Percentiles rank a stretch among this genome's conserved stretches.
Conservation (phyloP, 1,139 yeast genomes). For the Hyphopichia fennica region DNA sequence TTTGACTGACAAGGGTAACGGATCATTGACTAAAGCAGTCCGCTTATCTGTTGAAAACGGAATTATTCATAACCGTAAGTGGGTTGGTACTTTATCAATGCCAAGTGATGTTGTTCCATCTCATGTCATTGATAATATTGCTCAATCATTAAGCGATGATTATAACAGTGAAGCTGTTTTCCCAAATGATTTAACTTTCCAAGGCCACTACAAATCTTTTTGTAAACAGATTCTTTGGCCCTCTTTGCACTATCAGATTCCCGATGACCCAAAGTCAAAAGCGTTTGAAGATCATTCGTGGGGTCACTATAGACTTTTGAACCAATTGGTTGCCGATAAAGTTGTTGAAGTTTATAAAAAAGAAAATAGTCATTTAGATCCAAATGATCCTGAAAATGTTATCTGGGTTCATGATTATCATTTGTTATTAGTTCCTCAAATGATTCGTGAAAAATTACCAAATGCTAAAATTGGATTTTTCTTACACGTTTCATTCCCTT, state of each 20-base stretch:
- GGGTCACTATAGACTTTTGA: constrained; percentile 76
- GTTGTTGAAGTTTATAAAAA: constrained; percentile 59
- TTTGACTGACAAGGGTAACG: constrained; percentile 76
- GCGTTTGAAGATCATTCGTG: constrained; percentile 96
- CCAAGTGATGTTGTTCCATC: constrained; percentile 81
- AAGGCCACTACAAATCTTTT: constrained; percentile 86
- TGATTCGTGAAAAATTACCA: constrained; percentile 77
- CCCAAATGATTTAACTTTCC: constrained; percentile 74
- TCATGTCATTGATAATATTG: constrained; percentile 50
- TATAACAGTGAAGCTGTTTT: constrained; percentile 66
- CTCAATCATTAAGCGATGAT: constrained; percentile 41
- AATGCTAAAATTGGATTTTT: constrained; percentile 88
- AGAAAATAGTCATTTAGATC: constrained; percentile 49
- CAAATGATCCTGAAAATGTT: constrained; percentile 44
- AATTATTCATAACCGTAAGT: constrained; percentile 50
- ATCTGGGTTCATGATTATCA: constrained; percentile 97
- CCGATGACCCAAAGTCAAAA: constrained; percentile 90
- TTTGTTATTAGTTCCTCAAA: constrained; percentile 77
- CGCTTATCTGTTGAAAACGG: constrained; percentile 54
- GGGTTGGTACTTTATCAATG: constrained; percentile 92
- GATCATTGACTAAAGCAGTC: constrained; percentile 86
- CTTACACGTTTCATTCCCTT: constrained; percentile 92
- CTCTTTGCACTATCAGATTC: constrained; percentile 92
- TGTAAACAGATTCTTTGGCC: constrained; percentile 98
- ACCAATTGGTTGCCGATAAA: constrained; percentile 77